These are phyloP conservation scores for Plenodomus lindquistii DNA, from an alignment of 2,329 filamentous ascomycete genomes.

Conservation along the genomic window DNA sequence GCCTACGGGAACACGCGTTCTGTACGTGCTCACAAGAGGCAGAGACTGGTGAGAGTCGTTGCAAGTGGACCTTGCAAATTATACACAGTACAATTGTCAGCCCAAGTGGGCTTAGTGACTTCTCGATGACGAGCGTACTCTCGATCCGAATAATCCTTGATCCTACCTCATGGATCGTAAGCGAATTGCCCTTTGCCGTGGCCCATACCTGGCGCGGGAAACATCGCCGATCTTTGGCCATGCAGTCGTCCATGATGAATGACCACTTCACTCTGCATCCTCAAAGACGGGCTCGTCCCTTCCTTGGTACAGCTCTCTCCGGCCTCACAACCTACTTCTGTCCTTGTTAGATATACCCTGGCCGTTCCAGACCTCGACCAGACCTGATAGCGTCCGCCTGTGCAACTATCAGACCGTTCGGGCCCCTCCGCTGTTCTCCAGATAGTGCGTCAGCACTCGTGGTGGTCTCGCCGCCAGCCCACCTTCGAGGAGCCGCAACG, in stretches of 20 bases:
- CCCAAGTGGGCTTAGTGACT: slow-evolving; percentile 1
- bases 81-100: slow-evolving; percentile 5
- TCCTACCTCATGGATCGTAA: slow-evolving; percentile 22
- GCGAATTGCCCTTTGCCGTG: slow-evolving; percentile 10
- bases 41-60: neutral
- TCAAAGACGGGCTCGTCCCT: slow-evolving; percentile 10
- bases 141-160: slow-evolving; percentile 24
- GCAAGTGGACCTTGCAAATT: slow-evolving; percentile 1
- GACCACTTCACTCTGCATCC: slow-evolving; percentile 20
- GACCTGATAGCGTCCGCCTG: slow-evolving; percentile 1
- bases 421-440: slow-evolving; percentile 9
- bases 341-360: neutral
- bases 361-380: slow-evolving; percentile 10
- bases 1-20: neutral
- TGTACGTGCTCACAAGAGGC: neutral
- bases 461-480: slow-evolving; percentile 8
- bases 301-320: neutral
- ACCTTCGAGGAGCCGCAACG: slow-evolving; percentile 5
- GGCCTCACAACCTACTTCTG: neutral
- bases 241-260: slow-evolving; percentile 19
- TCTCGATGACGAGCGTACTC: slow-evolving; percentile 5
- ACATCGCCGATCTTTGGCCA: slow-evolving; percentile 25
- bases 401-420: neutral
- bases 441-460: slow-evolving; percentile 23
- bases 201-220: slow-evolving; percentile 18